phyloP scores from a whole-genome alignment of 2,329 filamentous ascomycete genomes.

The Calonectria fujianensis region DNA sequence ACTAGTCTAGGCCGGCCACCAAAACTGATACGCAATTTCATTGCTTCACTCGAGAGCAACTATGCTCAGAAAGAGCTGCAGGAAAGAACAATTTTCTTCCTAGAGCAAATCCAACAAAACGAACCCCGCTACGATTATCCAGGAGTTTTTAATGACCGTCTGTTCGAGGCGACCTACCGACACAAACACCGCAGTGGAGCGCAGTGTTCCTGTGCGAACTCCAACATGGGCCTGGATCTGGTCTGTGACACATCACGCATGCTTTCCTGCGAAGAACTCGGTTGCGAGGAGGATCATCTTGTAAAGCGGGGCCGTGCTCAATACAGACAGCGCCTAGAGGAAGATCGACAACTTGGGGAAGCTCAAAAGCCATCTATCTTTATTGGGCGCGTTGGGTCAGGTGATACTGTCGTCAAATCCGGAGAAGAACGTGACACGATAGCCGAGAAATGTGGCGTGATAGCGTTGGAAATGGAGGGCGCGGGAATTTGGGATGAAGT shows the following conservation, averaged over 20 bases:
- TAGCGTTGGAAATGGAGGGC: conserved; percentile 35
- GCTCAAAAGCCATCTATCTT: conserved; percentile 51
- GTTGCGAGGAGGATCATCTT: conserved; percentile 3
- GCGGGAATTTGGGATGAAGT: conserved; percentile 24
- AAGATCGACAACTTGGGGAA: not conserved
- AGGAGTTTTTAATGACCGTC: conserved; percentile 50
- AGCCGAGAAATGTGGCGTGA: not conserved
- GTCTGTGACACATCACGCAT: conserved; percentile 19
- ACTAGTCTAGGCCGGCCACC: conserved; percentile 48
- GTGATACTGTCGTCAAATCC: conserved; percentile 61
- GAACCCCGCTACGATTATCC: conserved; percentile 50
- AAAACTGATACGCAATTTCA: conserved; percentile 24
- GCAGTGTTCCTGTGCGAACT: not conserved
- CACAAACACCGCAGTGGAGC: conserved; percentile 33
- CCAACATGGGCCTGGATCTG: not conserved
- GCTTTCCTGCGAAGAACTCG: conserved; percentile 31
- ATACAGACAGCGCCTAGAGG: not conserved
- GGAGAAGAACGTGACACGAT: conserved; percentile 46
- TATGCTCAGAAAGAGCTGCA: conserved; percentile 23
- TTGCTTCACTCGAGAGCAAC: not conserved
- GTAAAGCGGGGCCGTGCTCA: conserved; percentile 4
- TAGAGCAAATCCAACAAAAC: conserved; percentile 10
- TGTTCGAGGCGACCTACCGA: conserved; percentile 42
- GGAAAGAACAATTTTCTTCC: not conserved
- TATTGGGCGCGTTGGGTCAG: conserved; percentile 62